Evolutionary conservation across 2,329 filamentous ascomycete species (phyloP), one percentile per base, ranked within the genome.

Genomic region (Coniochaeta sp.): DNA sequence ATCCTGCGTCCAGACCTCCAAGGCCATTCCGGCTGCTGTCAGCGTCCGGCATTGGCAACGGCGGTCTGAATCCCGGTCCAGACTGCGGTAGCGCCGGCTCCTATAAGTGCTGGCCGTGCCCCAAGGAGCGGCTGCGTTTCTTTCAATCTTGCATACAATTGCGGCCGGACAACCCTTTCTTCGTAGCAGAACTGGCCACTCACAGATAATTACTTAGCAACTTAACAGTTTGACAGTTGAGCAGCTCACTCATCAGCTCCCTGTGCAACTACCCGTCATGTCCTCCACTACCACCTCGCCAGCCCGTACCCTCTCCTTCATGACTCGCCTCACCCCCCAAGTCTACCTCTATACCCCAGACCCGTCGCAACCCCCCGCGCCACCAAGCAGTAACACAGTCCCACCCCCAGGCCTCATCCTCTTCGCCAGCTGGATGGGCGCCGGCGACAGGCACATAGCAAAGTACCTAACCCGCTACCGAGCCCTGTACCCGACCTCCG

Each of bases 351-450:
- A 57, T 34, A 57, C 55, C 55, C 32, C 34, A 19, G 24, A 30
- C 19, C 32, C 55, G 4, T 28, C 44, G 4, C 22, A 26, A 50
- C 44, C 19, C 9, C 19, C 24, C 32, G 50, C 50, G 26, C 26
- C 19, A 8, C 10, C 57, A 1, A 1, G 24, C 7, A 40, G 17
- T 2, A 19, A 26, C 30, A 30, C 36, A 19, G 22, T 9, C 28
- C 50, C 58, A 8, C 55, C 34, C 2, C 70, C 72, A 8, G 67
- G 67, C 52, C 65, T 73, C 28, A 66, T 75, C 59, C 62, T 74
- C 58, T 58, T 74, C 58, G 65, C 66, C 30, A 66, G 70, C 9
- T 74, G 72, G 72, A 72, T 71, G 65, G 69, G 65, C 44, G 73
- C 73, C 17, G 66, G 60, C 17, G 65, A 69, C 24, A 59, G 61